A percentile compares a stretch with the other conserved stretches of the same genome.
Conservation (phyloP, 1,139 yeast genomes). For the Spencermartinsiella ligniputridi region DNA sequence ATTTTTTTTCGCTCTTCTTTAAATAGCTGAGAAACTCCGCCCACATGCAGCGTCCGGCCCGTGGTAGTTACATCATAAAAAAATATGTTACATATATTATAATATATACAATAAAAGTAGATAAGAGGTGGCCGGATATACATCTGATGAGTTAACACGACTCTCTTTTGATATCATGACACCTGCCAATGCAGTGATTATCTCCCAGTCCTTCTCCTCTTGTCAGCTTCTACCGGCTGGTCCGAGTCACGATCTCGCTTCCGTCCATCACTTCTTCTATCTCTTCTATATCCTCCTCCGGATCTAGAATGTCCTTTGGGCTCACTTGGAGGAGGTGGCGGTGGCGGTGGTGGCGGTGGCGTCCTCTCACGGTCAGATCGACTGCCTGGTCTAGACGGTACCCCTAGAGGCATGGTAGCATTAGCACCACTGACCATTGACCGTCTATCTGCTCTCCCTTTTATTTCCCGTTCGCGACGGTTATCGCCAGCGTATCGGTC, state of each 20-base stretch:
- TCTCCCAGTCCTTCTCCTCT: neutral
- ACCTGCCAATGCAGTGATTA: too few species aligned
- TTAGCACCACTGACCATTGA: slow-evolving; percentile 3
- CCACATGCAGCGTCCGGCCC: too few species aligned
- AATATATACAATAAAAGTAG: too few species aligned
- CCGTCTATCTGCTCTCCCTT: slow-evolving; percentile 12
- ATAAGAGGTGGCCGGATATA: too few species aligned
- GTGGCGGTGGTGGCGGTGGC: slow-evolving; percentile 12
- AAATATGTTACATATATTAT: too few species aligned
- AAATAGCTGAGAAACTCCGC: too few species aligned
- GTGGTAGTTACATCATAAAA: too few species aligned
- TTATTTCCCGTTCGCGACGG: neutral
- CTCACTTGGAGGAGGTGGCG: slow-evolving; percentile 11
- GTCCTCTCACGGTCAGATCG: slow-evolving; percentile 4
- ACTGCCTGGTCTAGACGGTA: neutral
- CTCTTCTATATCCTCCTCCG: neutral
- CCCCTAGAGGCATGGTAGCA: neutral
- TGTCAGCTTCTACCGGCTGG: neutral
- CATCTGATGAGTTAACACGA: too few species aligned
- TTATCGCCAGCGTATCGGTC: neutral
- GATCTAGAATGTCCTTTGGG: neutral
- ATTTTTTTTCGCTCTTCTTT: too few species aligned
- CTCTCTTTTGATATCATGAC: too few species aligned
- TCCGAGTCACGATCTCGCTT: slow-evolving; percentile 1
- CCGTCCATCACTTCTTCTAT: neutral